Percentiles rank a stretch among this genome's conserved stretches.
phyloP scores from a whole-genome alignment of 2,329 filamentous ascomycete genomes.

The Aspergillus japonicus region DNA sequence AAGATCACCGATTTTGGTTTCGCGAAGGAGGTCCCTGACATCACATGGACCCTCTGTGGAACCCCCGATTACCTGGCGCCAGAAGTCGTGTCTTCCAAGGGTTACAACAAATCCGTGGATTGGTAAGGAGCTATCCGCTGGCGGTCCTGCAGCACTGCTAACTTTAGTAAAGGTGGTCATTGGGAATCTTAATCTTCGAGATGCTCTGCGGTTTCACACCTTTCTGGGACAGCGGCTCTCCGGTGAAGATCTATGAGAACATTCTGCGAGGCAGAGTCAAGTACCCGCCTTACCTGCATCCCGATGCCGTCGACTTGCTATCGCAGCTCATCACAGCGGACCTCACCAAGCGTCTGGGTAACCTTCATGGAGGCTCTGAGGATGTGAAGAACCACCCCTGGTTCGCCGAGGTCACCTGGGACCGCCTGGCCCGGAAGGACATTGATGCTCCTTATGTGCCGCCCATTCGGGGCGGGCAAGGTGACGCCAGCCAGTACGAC shows the following conservation, averaged over 20 bases:
- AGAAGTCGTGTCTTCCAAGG: slow-evolving; percentile 98
- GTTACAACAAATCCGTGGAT: slow-evolving; percentile 99
- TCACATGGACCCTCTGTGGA: slow-evolving; percentile 97
- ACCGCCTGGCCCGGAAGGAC: slow-evolving; percentile 87
- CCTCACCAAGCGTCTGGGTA: slow-evolving; percentile 90
- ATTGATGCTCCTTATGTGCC: slow-evolving; percentile 98
- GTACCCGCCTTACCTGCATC: slow-evolving; percentile 93
- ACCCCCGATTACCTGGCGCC: slow-evolving; percentile 97
- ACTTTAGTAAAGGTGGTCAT: slow-evolving; percentile 73
- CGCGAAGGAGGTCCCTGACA: slow-evolving; percentile 96
- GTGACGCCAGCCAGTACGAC: slow-evolving; percentile 96
- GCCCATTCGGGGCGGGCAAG: slow-evolving; percentile 87
- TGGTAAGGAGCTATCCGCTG: slow-evolving; percentile 62
- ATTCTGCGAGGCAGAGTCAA: slow-evolving; percentile 95
- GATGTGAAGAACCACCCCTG: slow-evolving; percentile 95
- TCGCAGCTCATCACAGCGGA: slow-evolving; percentile 92
- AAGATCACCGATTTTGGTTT: slow-evolving; percentile 99
- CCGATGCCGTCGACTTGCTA: slow-evolving; percentile 88
- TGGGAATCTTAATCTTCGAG: slow-evolving; percentile 97
- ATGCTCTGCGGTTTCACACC: slow-evolving; percentile 99
- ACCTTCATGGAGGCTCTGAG: slow-evolving; percentile 82
- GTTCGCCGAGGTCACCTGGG: slow-evolving; percentile 98
- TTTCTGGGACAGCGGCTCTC: slow-evolving; percentile 97
- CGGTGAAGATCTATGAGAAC: slow-evolving; percentile 99
- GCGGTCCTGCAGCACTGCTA: not conserved